Base-by-base conservation (phyloP, 129 eudicot genomes). In the Artemisia tridentata region DNA sequence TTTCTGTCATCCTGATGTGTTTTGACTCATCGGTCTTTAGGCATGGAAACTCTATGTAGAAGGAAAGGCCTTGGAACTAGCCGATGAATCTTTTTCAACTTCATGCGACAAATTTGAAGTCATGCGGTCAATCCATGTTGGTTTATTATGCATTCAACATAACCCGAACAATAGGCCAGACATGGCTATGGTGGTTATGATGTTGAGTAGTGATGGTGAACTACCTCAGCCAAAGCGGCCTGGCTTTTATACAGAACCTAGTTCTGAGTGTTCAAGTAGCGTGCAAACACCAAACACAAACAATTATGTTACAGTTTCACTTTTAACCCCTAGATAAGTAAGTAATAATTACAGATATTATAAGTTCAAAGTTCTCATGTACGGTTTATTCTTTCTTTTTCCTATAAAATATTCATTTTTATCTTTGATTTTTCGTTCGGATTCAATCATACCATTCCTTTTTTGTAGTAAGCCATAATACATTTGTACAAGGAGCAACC, bases 1-100 rank as follows among this genome's bases (percentile, higher is more conserved):
- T 31, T 5, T 31, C 41, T 31, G 7, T 31, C 41, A 11, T 20
- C 52, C 10, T 68, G 25, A 27, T 11, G 23, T 27, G 13, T n/a
- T 2, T 27, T 29, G 13, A 31, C 52, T 69, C 19, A 38, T 69
- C 12, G 46, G 12, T 69, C 19, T 31, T 17, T 41, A 75, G 74
- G 80, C 74, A 45, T 57, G 74, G 80, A 75, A 18, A 58, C 80
- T 67, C n/a, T 29, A 56, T 56, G 46, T 16, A 67, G 80, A 57
- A 58, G 74, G 74, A 15, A 75, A 59, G 51, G 14, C 53, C 7
- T 55, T 67, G 62, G 74, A 75, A 46, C 25, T 75, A 10, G 62
- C 18, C 3, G 68, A 75, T 57, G 12, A 17, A 75, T 53, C 58
- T 25, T 1, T 75, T 23, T 7, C 31, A 2, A 67, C 11, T n/a